Conservation (phyloP, 2,329 filamentous ascomycete genomes). For the Microsporum ferrugineum region DNA sequence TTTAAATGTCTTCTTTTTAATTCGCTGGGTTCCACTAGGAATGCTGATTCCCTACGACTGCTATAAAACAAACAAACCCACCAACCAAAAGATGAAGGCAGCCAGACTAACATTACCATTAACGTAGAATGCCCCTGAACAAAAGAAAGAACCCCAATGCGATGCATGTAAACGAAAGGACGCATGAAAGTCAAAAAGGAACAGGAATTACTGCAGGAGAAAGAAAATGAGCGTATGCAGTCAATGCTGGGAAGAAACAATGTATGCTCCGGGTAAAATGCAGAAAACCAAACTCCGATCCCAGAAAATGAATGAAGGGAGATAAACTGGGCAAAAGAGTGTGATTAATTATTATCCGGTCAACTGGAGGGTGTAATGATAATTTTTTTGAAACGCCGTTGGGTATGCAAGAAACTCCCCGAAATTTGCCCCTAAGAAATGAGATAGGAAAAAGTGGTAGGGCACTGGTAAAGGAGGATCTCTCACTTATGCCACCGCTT, state of each 20-base stretch:
- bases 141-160: not conserved
- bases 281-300: not conserved
- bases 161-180: not conserved
- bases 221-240: not conserved
- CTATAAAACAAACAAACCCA: no score
- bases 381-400: not conserved
- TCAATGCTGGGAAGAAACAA: not conserved
- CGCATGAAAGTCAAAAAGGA: not conserved
- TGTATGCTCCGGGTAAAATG: not conserved
- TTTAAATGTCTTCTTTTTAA: no score
- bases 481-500: constrained; percentile 31
- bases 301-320: not conserved
- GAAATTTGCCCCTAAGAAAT: not conserved
- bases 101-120: not conserved
- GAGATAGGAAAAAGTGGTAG: not conserved
- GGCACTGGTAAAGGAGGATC: not conserved
- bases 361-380: not conserved
- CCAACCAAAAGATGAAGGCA: no score
- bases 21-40: no score
- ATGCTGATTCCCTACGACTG: no score
- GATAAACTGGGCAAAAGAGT: not conserved
- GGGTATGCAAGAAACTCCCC: not conserved
- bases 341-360: not conserved
- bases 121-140: not conserved
- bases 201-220: no score